Base-by-base conservation (phyloP, 2,329 filamentous ascomycete species). In the Alternaria arborescens region DNA sequence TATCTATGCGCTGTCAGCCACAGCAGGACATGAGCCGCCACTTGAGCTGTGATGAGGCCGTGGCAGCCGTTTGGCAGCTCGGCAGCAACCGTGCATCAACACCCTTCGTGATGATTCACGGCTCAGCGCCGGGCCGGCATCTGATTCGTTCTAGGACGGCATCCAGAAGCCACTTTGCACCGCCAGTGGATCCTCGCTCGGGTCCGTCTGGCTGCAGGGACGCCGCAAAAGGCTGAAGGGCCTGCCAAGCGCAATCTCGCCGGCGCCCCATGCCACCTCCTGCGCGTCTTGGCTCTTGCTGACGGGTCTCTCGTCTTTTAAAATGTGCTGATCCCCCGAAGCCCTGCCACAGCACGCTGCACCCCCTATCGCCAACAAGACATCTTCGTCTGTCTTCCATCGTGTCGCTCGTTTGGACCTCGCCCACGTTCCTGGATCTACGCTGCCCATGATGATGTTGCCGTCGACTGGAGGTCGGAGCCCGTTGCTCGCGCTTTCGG, bases 401-500 rank as follows among this genome's bases (percentile, higher is more conserved):
- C 20, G 56, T 56, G 60, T 61, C 62, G 43, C 59, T 66, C 47
- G 47, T 61, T 60, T 50, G 43, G 61, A 34, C 26, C 55, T 41
- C 30, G n/a, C 51, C 46, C 52, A 34, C 50, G 44, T 22, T 60
- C 41, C 43, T 44, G 52, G 54, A 56, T 18, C 26, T 52, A 34
- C 58, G 55, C 53, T 52, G 46, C 43, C 52, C 60, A 70, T 51
- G 57, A 74, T 69, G 65, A 75, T 77, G 74, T 61, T 77, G 60
- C 67, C 74, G 24, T 64, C 71, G 52, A 61, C 68, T 44, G 73
- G 73, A 60, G 68, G 72, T 52, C 73, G 74, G 44, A 74, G 68
- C 60, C 74, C 74, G 53, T 64, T 78, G 52, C 70, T 76, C 42
- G 64, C 63, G 50, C 69, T 78, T 32, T 72, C 74, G 26, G 67